These are phyloP conservation scores for Rhodofomes roseus DNA, from an alignment of 1,284 basidiomycete species.

Conservation along the genomic window DNA sequence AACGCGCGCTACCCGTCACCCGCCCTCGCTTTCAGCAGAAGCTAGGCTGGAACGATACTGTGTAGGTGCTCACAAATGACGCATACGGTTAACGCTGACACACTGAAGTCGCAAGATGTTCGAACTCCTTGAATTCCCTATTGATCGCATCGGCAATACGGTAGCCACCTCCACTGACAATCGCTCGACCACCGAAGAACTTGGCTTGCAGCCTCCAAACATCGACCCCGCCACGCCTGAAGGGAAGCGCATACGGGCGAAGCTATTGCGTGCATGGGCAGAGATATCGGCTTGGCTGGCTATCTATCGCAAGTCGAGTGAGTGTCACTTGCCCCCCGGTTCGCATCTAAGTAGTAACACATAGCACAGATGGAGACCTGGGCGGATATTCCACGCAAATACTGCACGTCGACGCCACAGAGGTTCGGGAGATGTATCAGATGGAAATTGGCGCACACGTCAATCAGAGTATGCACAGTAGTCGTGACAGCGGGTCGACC, in stretches of 20 bases:
- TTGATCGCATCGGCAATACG: background rate
- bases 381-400: slow-evolving; percentile 15
- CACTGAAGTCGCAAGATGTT: slow-evolving; percentile 48
- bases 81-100: slow-evolving; percentile 1
- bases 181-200: slow-evolving; percentile 22
- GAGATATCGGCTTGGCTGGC: slow-evolving; percentile 64
- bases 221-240: slow-evolving; percentile 42
- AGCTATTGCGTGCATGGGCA: slow-evolving; percentile 72
- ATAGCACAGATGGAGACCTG: slow-evolving; percentile 15
- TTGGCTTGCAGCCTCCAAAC: slow-evolving; percentile 49
- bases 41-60: slow-evolving; percentile 58
- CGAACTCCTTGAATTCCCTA: slow-evolving; percentile 50
- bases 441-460: slow-evolving; percentile 69
- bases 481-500: slow-evolving; percentile 16
- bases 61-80: slow-evolving; percentile 41
- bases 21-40: slow-evolving; percentile 57
- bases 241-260: slow-evolving; percentile 51
- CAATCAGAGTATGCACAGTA: slow-evolving; percentile 55
- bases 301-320: slow-evolving; percentile 46
- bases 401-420: slow-evolving; percentile 45
- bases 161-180: background rate
- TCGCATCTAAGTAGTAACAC: background rate
- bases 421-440: slow-evolving; percentile 61
- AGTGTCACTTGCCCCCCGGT: slow-evolving; percentile 22
- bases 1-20: slow-evolving; percentile 48